phyloP scores from a whole-genome alignment of 116 monocot genomes.

The Papilionanthe hybrid region DNA sequence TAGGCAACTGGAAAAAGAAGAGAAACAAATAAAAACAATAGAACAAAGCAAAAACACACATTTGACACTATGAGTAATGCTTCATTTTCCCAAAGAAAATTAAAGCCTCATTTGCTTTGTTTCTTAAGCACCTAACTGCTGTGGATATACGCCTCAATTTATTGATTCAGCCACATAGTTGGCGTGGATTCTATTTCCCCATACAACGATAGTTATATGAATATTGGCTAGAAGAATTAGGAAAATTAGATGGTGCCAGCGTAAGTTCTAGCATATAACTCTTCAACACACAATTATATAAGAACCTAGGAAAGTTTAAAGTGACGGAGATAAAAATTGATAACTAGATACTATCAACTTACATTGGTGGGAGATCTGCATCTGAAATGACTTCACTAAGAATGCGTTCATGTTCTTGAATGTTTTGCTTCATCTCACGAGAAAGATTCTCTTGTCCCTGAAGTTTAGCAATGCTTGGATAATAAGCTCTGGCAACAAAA shows the following conservation, averaged over 20 bases:
- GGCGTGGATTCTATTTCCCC: not conserved
- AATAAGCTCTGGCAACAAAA: constrained; percentile 88
- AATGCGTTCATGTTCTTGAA: constrained; percentile 91
- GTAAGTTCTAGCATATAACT: not conserved
- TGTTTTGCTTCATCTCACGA: constrained; percentile 68
- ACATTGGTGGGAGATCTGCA: constrained; percentile 76
- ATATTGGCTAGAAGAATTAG: not conserved
- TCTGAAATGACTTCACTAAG: constrained; percentile 79
- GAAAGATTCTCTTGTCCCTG: constrained; percentile 53
- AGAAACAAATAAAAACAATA: not conserved
- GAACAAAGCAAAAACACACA: not conserved
- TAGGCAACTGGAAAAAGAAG: not conserved
- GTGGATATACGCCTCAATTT: not conserved
- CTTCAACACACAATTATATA: not conserved
- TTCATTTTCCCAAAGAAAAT: not conserved
- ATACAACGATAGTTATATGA: not conserved
- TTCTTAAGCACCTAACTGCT: not conserved
- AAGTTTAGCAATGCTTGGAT: constrained; percentile 84
- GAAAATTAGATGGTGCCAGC: not conserved
- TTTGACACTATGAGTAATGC: not conserved
- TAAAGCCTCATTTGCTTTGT: not conserved
- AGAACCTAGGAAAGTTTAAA: not conserved
- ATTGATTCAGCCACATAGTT: no score
- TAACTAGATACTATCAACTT: constrained; percentile 23
- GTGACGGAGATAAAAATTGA: not conserved